Percentiles rank a stretch among this genome's conserved stretches.
Evolutionary conservation across 129 eudicot genomes (phyloP).

Genomic region (Kitagawia praeruptora): DNA sequence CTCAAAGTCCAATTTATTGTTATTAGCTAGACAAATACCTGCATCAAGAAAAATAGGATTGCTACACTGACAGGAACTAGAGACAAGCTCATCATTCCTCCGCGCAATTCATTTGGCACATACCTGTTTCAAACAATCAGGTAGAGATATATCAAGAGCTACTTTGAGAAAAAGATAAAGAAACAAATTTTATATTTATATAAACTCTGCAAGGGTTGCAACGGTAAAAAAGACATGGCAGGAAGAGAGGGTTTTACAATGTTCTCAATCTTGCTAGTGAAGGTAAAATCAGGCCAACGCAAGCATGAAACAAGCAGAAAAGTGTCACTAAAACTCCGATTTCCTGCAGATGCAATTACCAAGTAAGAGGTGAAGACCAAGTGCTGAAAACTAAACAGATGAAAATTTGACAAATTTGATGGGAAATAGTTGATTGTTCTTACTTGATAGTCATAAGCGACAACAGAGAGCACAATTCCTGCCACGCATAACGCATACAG

Average conservation of each 20-base stretch:
- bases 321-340: slow-evolving; percentile 69
- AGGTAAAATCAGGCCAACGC: slow-evolving; percentile 72
- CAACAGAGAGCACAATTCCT: slow-evolving; percentile 57
- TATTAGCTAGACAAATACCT: slow-evolving; percentile 31
- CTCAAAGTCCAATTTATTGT: background rate
- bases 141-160: slow-evolving; percentile 6
- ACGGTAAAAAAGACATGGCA: background rate
- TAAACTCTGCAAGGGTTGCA: background rate
- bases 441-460: slow-evolving; percentile 98
- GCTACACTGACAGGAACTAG: slow-evolving; percentile 73
- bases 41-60: slow-evolving; percentile 43
- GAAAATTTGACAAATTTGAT: background rate
- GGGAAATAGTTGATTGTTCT: background rate
- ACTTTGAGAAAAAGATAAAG: slow-evolving; percentile 5
- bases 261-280: slow-evolving; percentile 89
- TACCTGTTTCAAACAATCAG: slow-evolving; percentile 39
- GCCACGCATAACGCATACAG: slow-evolving; percentile 41
- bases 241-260: slow-evolving; percentile 32
- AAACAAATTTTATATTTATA: background rate
- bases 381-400: background rate
- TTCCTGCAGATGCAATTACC: slow-evolving; percentile 45
- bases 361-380: background rate
- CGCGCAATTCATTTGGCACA: slow-evolving; percentile 91
- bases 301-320: slow-evolving; percentile 76
- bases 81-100: slow-evolving; percentile 85